Conservation (phyloP, 2,329 filamentous ascomycete species). For the Septoria petroselini region DNA sequence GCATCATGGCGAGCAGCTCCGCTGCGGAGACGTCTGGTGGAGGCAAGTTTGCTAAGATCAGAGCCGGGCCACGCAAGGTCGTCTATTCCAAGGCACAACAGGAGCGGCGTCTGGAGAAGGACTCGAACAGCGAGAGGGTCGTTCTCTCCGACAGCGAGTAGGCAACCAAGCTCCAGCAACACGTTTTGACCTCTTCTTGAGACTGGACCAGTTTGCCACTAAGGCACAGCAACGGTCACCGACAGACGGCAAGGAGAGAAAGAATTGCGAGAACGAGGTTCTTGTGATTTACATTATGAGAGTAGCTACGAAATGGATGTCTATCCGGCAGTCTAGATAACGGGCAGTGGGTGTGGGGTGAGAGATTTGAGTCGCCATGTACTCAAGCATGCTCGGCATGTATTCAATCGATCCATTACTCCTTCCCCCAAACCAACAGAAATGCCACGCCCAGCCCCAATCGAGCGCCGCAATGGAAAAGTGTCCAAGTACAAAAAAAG, state of each 20-base stretch:
- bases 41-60: constrained; percentile 14
- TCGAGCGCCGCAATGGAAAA: constrained; percentile 4
- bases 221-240: no score
- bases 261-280: not conserved
- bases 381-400: constrained; percentile 10
- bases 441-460: constrained; percentile 7
- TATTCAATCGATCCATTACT: constrained; percentile 4
- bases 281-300: constrained; percentile 5
- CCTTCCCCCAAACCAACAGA: constrained; percentile 1
- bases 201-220: no score
- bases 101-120: not conserved
- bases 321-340: not conserved
- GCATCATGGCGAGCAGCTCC: not conserved
- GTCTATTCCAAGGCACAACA: constrained; percentile 1
- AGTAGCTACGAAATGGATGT: constrained; percentile 5
- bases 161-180: not conserved
- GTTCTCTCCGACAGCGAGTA: constrained; percentile 14
- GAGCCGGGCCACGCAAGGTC: constrained; percentile 8
- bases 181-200: not conserved
- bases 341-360: not conserved
- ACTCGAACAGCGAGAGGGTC: constrained; percentile 6
- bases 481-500: not conserved
- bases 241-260: no score
- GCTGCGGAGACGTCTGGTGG: not conserved
- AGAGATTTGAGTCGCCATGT: constrained; percentile 4